These are phyloP conservation scores for Fusarium marasasianum DNA, from an alignment of 2,329 filamentous ascomycete genomes.

Conservation along the genomic window DNA sequence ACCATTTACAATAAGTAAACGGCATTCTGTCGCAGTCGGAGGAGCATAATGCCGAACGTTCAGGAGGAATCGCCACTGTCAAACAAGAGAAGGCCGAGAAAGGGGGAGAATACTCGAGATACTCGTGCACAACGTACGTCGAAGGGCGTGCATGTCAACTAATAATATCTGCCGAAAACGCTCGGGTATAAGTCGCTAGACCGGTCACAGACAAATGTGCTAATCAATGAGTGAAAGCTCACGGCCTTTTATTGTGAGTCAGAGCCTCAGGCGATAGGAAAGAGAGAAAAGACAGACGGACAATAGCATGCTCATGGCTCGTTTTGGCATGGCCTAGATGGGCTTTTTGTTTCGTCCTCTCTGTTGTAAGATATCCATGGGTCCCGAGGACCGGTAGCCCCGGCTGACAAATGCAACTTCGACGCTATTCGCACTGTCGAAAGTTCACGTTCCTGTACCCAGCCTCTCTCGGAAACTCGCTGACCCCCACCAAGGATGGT, in stretches of 20 bases:
- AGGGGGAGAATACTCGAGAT: constrained; percentile 11
- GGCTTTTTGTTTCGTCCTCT: constrained; percentile 28
- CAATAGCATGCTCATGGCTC: constrained; percentile 2
- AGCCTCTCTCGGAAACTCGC: constrained; percentile 16
- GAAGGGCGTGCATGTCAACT: constrained; percentile 42
- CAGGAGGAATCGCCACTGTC: neutral
- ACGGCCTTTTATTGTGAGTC: constrained; percentile 2
- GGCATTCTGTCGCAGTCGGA: neutral
- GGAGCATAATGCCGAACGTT: neutral
- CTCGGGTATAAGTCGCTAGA: constrained; percentile 14
- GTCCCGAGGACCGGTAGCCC: constrained; percentile 18
- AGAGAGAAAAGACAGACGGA: neutral
- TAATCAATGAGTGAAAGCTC: neutral
- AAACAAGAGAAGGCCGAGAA: neutral
- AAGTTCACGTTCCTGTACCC: neutral
- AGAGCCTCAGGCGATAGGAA: constrained; percentile 11
- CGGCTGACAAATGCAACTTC: constrained; percentile 42
- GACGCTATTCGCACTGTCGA: constrained; percentile 31
- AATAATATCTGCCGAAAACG: constrained; percentile 26
- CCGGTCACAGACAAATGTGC: neutral
- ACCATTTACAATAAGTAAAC: neutral
- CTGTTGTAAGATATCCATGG: constrained; percentile 24
- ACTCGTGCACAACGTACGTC: constrained; percentile 13
- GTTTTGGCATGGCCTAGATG: constrained; percentile 22
- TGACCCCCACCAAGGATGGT: constrained; percentile 17